Conservation (phyloP, 2,329 filamentous ascomycete genomes). For the Aspergillus nomiae region DNA sequence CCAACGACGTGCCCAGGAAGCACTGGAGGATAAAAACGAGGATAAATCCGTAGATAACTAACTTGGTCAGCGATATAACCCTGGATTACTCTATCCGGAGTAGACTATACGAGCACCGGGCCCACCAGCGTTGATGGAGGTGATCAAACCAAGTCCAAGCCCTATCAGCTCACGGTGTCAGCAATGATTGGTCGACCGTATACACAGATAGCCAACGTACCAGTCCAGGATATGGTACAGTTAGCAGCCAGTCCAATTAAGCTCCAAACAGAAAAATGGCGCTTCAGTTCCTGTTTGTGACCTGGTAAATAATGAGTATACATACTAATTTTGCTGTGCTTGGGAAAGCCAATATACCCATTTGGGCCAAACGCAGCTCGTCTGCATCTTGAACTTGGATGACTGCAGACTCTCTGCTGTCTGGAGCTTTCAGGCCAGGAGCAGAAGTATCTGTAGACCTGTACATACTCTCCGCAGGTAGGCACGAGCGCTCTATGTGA, state of each 20-base stretch:
- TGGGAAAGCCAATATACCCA: conserved; percentile 35
- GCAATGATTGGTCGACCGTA: background rate
- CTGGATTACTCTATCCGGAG: background rate
- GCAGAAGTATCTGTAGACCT: conserved; percentile 9
- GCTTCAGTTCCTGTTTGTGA: conserved; percentile 52
- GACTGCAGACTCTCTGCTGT: conserved; percentile 6
- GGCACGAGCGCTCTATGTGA: background rate
- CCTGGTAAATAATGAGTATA: conserved; percentile 30
- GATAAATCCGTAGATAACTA: conserved; percentile 55
- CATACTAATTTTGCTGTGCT: background rate
- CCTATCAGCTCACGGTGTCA: conserved; percentile 18
- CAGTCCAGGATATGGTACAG: conserved; percentile 55
- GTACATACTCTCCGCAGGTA: conserved; percentile 11
- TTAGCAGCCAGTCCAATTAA: conserved; percentile 53
- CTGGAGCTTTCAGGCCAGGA: background rate
- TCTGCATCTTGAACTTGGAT: conserved; percentile 38
- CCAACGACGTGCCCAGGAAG: conserved; percentile 49
- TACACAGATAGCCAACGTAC: conserved; percentile 16
- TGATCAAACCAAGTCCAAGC: conserved; percentile 48
- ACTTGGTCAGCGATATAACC: conserved; percentile 17
- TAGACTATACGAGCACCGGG: conserved; percentile 40
- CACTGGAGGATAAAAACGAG: conserved; percentile 51
- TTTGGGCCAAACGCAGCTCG: conserved; percentile 47
- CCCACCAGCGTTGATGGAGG: conserved; percentile 52
- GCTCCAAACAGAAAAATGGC: conserved; percentile 52